A percentile compares a stretch with the other conserved stretches of the same genome.
Conservation (phyloP, 306 rosid species). For the Trifolium repens region DNA sequence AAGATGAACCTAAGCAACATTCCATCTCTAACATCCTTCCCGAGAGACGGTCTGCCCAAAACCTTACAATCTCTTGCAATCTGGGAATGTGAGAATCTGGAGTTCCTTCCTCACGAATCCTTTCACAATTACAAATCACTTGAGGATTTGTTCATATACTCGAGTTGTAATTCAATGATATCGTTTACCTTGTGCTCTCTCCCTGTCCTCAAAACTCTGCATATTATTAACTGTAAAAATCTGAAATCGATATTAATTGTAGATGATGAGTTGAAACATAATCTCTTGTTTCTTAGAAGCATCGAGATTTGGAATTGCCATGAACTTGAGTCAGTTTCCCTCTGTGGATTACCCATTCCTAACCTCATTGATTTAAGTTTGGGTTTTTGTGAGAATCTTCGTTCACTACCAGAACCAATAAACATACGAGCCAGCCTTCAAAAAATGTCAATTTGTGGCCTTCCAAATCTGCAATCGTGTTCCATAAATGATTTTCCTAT, state of each 20-base stretch:
- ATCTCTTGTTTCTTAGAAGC: not conserved
- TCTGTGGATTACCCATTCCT: not conserved
- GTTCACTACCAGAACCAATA: not conserved
- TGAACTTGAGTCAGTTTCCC: slow-evolving; percentile 6
- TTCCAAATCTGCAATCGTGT: not conserved
- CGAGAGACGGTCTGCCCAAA: slow-evolving; percentile 8
- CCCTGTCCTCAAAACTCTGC: not conserved
- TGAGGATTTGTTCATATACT: not conserved
- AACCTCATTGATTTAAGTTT: not conserved
- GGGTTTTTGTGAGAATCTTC: not conserved
- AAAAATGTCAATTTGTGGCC: fast-evolving
- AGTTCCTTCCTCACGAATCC: slow-evolving; percentile 24
- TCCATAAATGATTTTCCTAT: not conserved
- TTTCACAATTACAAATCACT: slow-evolving; percentile 13
- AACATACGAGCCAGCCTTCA: not conserved
- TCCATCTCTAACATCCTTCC: slow-evolving; percentile 2
- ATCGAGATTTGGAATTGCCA: not conserved
- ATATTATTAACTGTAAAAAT: not conserved
- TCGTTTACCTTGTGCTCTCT: slow-evolving; percentile 10
- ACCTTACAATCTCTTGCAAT: not conserved
- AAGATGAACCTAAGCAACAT: not conserved
- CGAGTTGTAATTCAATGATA: not conserved
- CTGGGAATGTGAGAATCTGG: not conserved
- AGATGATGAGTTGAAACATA: not conserved
- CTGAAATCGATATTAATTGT: not conserved